Conservation (phyloP, 176 grass and related monocot genomes). For the Dactylis glomerata region DNA sequence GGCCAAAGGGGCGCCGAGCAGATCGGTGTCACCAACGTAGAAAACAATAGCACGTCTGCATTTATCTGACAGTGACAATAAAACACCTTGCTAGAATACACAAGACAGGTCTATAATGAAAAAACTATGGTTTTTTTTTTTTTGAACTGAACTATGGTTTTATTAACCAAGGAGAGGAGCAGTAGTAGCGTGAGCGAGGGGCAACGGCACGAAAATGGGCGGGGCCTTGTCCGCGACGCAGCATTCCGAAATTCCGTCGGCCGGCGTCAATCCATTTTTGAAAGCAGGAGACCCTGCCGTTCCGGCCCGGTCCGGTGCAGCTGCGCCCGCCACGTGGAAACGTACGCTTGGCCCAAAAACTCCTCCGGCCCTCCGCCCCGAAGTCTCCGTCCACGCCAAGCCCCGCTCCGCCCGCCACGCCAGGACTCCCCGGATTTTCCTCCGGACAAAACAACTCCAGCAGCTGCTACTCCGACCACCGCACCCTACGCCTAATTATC, state of each 20-base stretch:
- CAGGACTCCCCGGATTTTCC: not conserved
- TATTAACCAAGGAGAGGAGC: not conserved
- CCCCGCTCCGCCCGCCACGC: conserved; percentile 11
- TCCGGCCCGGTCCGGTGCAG: not conserved
- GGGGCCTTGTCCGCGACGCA: not conserved
- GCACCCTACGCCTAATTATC: not conserved
- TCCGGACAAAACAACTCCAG: not conserved
- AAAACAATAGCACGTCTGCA: too few relatives aligned
- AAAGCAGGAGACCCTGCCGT: conserved; percentile 12
- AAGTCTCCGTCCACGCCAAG: not conserved
- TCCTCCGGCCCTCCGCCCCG: not conserved
- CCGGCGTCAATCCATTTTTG: conserved; percentile 4
- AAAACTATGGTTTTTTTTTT: not conserved
- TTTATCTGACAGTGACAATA: not conserved
- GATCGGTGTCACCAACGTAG: too few relatives aligned
- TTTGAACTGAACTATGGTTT: too few relatives aligned
- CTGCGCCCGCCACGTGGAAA: conserved; percentile 26
- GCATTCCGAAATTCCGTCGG: not conserved
- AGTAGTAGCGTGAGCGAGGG: not conserved
- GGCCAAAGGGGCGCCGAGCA: too few relatives aligned
- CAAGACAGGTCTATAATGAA: not conserved
- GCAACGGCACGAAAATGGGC: not conserved
- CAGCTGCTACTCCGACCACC: not conserved
- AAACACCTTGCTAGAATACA: not conserved
- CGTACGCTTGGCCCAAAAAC: not conserved